Conservation (phyloP, 148 eudicot species). For the Cornus suecica region DNA sequence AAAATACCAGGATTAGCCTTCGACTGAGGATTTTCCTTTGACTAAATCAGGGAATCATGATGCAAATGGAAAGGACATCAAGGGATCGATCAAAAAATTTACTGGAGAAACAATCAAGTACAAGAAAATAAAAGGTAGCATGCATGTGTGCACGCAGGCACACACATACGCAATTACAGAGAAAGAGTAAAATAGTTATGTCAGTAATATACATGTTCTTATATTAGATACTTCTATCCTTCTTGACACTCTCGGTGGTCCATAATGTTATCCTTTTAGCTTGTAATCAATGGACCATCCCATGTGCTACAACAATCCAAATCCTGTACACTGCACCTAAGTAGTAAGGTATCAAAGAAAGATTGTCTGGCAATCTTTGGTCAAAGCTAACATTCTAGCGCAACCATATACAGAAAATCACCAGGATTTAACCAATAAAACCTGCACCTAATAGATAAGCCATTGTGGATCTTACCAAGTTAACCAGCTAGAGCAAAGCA, state of each 20-base stretch:
- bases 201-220: background rate
- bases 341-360: too few relatives aligned
- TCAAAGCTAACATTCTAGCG: background rate
- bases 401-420: background rate
- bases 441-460: background rate
- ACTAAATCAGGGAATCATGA: background rate
- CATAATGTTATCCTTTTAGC: background rate
- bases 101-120: background rate
- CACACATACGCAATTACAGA: background rate
- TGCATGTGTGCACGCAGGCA: background rate
- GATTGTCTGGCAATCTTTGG: background rate
- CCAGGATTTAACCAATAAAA: background rate
- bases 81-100: background rate
- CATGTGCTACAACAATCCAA: background rate
- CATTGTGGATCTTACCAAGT: background rate
- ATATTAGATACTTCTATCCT: background rate
- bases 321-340: too few relatives aligned
- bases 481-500: background rate
- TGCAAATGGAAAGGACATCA: background rate
- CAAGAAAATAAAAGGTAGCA: background rate
- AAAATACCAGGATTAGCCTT: background rate
- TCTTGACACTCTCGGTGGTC: background rate
- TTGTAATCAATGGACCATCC: background rate
- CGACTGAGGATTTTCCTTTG: background rate
- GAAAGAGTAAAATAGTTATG: background rate